A percentile compares a stretch with the other conserved stretches of the same genome.
Evolutionary conservation across 2,329 filamentous ascomycete genomes (phyloP).

Genomic region (Xylariaceae sp.): DNA sequence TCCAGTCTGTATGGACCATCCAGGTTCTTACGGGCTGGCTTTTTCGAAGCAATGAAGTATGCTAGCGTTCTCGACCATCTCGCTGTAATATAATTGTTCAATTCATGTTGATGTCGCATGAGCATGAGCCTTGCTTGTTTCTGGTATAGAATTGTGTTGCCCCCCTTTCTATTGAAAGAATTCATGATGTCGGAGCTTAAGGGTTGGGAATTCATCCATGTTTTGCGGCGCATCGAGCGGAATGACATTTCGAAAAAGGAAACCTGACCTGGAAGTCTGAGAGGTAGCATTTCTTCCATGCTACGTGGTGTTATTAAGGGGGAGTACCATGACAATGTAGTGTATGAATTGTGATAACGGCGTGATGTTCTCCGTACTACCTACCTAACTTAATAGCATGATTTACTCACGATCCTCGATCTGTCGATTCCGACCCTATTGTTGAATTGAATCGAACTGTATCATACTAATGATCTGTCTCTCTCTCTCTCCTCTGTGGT

Average conservation of each 20-base stretch:
- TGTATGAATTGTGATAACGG: constrained; percentile 15
- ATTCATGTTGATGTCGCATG: constrained; percentile 17
- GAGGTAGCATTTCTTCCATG: neutral
- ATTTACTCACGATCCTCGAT: neutral
- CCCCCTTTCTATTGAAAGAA: constrained; percentile 20
- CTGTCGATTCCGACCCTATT: no score
- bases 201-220: constrained; percentile 17
- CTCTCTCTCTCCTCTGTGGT: neutral
- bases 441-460: no score
- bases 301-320: constrained; percentile 11
- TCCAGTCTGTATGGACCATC: constrained; percentile 11
- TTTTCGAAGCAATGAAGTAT: constrained; percentile 18
- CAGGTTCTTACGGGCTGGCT: constrained; percentile 15
- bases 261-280: constrained; percentile 9
- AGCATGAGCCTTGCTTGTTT: constrained; percentile 18
- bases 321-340: constrained; percentile 11
- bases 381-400: constrained; percentile 10
- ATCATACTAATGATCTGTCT: neutral
- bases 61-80: constrained; percentile 17
- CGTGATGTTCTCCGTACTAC: neutral
- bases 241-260: constrained; percentile 12
- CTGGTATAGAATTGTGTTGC: constrained; percentile 29
- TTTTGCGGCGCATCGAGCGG: constrained; percentile 20
- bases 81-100: constrained; percentile 30
- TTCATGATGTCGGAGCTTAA: constrained; percentile 12